phyloP scores from a whole-genome alignment of 2,329 filamentous ascomycete genomes.

The Calonectria ilicicola region DNA sequence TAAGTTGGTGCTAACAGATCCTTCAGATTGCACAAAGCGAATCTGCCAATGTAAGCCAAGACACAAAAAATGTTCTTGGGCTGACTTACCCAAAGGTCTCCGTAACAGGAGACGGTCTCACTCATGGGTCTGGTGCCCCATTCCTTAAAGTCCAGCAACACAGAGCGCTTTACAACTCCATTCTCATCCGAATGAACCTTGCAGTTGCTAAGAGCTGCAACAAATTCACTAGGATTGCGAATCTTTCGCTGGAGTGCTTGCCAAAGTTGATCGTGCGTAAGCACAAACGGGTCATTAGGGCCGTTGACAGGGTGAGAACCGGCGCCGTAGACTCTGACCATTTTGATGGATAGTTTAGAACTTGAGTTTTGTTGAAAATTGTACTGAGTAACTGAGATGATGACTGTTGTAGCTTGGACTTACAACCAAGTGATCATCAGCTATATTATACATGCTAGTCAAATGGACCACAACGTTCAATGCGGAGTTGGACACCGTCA shows the following conservation, averaged over 20 bases:
- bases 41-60: background rate
- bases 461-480: background rate
- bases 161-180: background rate
- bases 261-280: background rate
- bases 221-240: background rate
- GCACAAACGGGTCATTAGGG: background rate
- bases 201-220: background rate
- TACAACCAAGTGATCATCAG: background rate
- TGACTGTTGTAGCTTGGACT: background rate
- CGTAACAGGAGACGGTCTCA: background rate
- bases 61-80: background rate
- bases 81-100: background rate
- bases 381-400: no score
- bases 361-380: background rate
- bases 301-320: background rate
- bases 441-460: background rate
- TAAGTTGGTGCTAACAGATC: background rate
- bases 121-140: background rate
- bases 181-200: background rate
- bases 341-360: background rate
- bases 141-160: background rate
- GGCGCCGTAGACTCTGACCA: background rate
- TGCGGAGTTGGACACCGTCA: background rate
- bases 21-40: background rate
- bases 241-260: background rate